Conservation (phyloP, 148 eudicot species). For the Persicaria tinctoria region DNA sequence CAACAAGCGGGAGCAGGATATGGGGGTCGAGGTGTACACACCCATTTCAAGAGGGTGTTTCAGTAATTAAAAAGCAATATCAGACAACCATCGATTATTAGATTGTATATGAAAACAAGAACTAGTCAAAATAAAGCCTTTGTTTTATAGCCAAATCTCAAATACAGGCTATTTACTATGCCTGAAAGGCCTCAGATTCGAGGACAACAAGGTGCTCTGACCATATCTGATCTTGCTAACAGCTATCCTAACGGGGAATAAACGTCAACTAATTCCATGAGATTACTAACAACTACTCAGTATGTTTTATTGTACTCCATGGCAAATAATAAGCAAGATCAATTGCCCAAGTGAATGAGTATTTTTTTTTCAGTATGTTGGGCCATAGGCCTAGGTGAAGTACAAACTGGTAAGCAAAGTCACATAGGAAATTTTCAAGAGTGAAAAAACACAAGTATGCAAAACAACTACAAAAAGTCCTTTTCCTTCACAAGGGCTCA, state of each 20-base stretch:
- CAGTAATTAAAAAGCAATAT: not conserved
- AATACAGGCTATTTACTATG: not conserved
- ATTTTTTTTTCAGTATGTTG: not conserved
- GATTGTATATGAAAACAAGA: not conserved
- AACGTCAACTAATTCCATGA: not conserved
- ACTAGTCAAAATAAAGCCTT: not conserved
- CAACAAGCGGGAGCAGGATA: too few relatives aligned
- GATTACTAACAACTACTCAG: not conserved
- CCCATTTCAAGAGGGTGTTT: too few relatives aligned
- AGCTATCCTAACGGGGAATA: not conserved
- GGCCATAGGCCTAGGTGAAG: not conserved
- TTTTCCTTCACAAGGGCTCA: not conserved
- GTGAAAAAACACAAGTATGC: too few relatives aligned
- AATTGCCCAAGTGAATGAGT: not conserved
- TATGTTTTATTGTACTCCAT: not conserved
- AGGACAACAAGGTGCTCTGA: not conserved
- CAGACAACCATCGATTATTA: not conserved
- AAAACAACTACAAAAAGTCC: too few relatives aligned
- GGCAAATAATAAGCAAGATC: not conserved
- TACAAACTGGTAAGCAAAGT: slow-evolving; percentile 5
- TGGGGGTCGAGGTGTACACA: too few relatives aligned
- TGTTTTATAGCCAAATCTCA: not conserved
- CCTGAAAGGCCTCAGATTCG: not conserved
- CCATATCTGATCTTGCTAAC: not conserved
- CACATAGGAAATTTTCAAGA: not conserved